Conservation (phyloP, 1,284 basidiomycete species). For the Ceratobasidium sp. region DNA sequence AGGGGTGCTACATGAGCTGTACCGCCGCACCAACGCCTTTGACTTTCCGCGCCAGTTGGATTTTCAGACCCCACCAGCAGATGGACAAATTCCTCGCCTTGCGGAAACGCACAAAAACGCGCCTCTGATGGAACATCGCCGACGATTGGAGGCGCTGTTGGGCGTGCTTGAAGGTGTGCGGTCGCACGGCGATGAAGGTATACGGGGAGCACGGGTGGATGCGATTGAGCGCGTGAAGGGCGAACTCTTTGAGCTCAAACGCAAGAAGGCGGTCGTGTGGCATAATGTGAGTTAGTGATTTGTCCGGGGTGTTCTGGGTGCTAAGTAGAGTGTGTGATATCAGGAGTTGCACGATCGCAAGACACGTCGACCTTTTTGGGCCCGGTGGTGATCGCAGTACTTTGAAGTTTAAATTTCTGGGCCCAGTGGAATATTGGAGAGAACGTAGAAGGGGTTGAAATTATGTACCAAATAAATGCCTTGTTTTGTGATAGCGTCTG, state of each 20-base stretch:
- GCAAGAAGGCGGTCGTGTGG: slow-evolving; percentile 29
- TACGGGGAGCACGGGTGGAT: slow-evolving; percentile 16
- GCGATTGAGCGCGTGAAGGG: slow-evolving; percentile 10
- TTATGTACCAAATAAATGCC: too few relatives aligned
- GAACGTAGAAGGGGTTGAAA: too few relatives aligned
- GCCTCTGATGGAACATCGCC: slow-evolving; percentile 16
- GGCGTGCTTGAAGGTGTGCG: slow-evolving; percentile 19
- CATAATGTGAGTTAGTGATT: slow-evolving; percentile 9
- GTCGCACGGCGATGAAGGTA: slow-evolving; percentile 10
- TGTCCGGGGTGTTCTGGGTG: too few relatives aligned
- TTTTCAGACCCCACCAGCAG: slow-evolving; percentile 2
- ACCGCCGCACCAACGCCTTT: slow-evolving; percentile 4
- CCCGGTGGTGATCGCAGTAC: too few relatives aligned
- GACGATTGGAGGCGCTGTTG: slow-evolving; percentile 20
- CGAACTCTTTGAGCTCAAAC: slow-evolving; percentile 18
- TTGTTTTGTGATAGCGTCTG: too few relatives aligned
- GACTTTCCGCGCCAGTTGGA: slow-evolving; percentile 22
- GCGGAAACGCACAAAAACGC: slow-evolving; percentile 19
- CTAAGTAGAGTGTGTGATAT: too few relatives aligned
- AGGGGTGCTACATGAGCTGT: slow-evolving; percentile 21
- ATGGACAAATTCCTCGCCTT: slow-evolving; percentile 29
- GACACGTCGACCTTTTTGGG: too few relatives aligned
- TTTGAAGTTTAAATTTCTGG: too few relatives aligned
- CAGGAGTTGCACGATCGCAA: too few relatives aligned
- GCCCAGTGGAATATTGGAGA: too few relatives aligned